phyloP scores from a whole-genome alignment of 441 rosid species.

The Aleurites moluccanus region DNA sequence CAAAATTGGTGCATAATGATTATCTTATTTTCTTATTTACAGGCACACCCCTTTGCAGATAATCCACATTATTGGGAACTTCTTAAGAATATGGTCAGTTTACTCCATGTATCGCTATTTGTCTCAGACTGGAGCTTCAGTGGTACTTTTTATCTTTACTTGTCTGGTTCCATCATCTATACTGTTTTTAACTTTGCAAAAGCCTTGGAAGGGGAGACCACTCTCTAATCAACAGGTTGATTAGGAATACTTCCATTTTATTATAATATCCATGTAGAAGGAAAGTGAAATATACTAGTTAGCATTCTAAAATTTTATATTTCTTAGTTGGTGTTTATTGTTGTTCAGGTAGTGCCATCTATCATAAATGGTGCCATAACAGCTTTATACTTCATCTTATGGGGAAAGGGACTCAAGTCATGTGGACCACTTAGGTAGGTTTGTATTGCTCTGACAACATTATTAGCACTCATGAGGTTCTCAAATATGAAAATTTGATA shows the following conservation, averaged over 20 bases:
- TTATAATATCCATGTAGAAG: background rate
- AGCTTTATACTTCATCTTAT: constrained; percentile 83
- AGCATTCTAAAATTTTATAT: background rate
- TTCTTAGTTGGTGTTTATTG: constrained; percentile 19
- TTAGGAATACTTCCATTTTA: background rate
- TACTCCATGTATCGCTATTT: constrained; percentile 82
- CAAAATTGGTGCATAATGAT: constrained; percentile 2
- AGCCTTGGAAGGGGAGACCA: constrained; percentile 97
- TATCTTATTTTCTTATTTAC: constrained; percentile 14
- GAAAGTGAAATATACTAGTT: constrained; percentile 8
- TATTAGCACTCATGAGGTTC: background rate
- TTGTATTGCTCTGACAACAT: constrained; percentile 22
- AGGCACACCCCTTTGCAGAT: constrained; percentile 87
- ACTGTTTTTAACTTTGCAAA: constrained; percentile 68
- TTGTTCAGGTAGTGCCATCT: constrained; percentile 83
- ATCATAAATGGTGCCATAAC: constrained; percentile 89
- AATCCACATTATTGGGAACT: constrained; percentile 69
- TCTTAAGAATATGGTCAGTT: constrained; percentile 93
- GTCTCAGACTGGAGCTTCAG: constrained; percentile 78
- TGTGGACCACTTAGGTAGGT: constrained; percentile 93
- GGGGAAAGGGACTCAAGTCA: constrained; percentile 89
- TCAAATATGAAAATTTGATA: background rate
- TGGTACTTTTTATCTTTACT: constrained; percentile 74
- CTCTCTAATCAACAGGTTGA: constrained; percentile 86
- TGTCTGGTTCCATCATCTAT: constrained; percentile 81